Evolutionary conservation across 345 rosid species (phyloP).

Genomic region (Eucalyptus virginea): DNA sequence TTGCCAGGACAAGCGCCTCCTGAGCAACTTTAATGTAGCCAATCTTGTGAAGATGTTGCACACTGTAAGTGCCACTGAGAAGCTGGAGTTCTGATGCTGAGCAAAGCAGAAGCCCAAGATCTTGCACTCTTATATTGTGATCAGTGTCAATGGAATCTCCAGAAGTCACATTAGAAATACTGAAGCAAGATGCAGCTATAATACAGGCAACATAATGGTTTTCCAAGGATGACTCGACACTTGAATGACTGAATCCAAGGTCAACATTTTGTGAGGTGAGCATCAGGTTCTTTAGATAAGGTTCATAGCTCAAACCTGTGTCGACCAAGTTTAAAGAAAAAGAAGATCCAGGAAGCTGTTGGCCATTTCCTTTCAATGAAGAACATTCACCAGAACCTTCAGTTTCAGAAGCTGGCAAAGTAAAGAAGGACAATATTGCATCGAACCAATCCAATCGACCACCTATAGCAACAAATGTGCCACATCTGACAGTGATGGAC

Average conservation of each 20-base stretch:
- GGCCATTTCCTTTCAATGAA: constrained; percentile 16
- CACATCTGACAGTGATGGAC: constrained; percentile 56
- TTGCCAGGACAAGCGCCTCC: constrained; percentile 59
- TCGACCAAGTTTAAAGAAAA: constrained; percentile 75
- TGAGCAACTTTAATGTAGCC: constrained; percentile 81
- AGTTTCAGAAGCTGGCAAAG: constrained; percentile 22
- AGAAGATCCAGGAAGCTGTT: constrained; percentile 26
- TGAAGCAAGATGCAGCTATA: constrained; percentile 78
- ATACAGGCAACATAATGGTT: constrained; percentile 55
- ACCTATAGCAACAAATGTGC: constrained; percentile 76
- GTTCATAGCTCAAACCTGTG: constrained; percentile 85
- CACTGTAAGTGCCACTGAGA: constrained; percentile 42
- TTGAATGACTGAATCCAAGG: constrained; percentile 8
- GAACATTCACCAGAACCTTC: constrained; percentile 10
- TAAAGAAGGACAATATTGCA: constrained; percentile 58
- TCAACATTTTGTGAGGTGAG: neutral
- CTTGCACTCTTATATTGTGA: constrained; percentile 58
- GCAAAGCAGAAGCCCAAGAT: constrained; percentile 81
- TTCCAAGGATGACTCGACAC: constrained; percentile 13
- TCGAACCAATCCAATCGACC: constrained; percentile 96
- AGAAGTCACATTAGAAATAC: constrained; percentile 29
- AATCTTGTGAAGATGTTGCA: constrained; percentile 41
- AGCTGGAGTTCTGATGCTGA: constrained; percentile 27
- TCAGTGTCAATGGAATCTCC: constrained; percentile 29
- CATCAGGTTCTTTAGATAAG: constrained; percentile 26